Base-by-base conservation (phyloP, 2,329 filamentous ascomycete species). In the Pestalotiopsis sp. region DNA sequence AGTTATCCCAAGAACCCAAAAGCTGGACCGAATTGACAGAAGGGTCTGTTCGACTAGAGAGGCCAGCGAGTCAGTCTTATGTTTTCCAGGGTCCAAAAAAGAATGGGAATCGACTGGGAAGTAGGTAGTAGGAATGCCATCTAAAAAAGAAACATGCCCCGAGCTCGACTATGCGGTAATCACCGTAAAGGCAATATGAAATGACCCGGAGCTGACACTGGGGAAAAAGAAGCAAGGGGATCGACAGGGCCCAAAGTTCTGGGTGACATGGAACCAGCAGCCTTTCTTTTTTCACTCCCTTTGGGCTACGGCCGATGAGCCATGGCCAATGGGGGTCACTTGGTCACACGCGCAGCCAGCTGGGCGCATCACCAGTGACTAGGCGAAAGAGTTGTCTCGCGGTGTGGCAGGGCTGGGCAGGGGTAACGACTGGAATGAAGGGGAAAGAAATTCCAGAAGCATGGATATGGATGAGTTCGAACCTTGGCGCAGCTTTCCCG, bases 1-100 rank as follows among this genome's bases (percentile, higher is more conserved):
- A 98, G 83, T 97, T 97, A 83, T 98, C 95, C 95, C 95, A 98
- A 72, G 94, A 97, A 71, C 95, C 95, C 74, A 96, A 86, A 60
- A 98, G 87, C 77, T 93, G 90, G 73, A 98, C 93, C 59, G 91
- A 91, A 71, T 86, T 85, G 71, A 90, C 86, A 65, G 87, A 85
- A 72, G 87, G 85, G 73, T 86, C 79, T 67, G 89, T 90, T 81
- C 88, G 85, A 76, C 89, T 91, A 77, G 41, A 66, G 31, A 56
- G 27, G 73, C 69, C 61, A 68, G 14, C 68, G 68, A 59, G 72
- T 79, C 68, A 78, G 64, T 52, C 36, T 60, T 66, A 66, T 66
- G 64, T 60, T n/a, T 45, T 25, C 52, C 49, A 38, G 49, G 25
- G 49, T 66, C 45, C 45, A n/a, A 52, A 52, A 52, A 23, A 52